Conservation (phyloP, 495 filamentous ascomycete genomes). For the Oidiodendron maius region DNA sequence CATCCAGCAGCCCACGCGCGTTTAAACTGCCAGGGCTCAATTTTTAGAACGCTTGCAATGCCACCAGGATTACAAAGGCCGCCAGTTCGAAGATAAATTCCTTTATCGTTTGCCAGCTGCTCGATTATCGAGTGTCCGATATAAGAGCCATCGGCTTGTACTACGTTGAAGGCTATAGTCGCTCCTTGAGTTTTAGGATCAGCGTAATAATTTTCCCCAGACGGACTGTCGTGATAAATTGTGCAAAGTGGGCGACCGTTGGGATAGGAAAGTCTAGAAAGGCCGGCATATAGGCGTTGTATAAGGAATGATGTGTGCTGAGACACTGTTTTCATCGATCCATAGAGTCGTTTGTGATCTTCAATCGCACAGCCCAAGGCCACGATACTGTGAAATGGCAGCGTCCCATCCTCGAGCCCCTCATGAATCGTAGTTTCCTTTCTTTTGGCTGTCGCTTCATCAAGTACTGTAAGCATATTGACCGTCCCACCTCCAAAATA, state of each 20-base stretch:
- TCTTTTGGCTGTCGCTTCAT: conserved; percentile 61
- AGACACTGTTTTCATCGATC: conserved; percentile 56
- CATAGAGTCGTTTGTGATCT: conserved; percentile 60
- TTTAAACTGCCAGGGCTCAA: conserved; percentile 69
- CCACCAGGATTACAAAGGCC: conserved; percentile 88
- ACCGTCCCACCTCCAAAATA: conserved; percentile 95
- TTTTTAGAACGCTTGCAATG: conserved; percentile 57
- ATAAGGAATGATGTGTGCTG: conserved; percentile 62
- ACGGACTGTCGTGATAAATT: conserved; percentile 51
- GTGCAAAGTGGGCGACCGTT: conserved; percentile 60
- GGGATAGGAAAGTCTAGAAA: conserved; percentile 53
- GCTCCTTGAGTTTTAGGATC: conserved; percentile 56
- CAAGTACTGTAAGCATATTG: conserved; percentile 59
- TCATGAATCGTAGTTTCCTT: conserved; percentile 69
- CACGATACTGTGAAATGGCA: conserved; percentile 81
- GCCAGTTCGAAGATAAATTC: conserved; percentile 76
- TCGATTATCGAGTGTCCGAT: conserved; percentile 75
- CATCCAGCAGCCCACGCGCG: conserved; percentile 73
- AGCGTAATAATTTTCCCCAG: conserved; percentile 32
- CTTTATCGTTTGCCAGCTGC: conserved; percentile 67
- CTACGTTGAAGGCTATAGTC: conserved; percentile 76
- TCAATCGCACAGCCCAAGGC: conserved; percentile 68
- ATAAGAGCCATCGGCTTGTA: conserved; percentile 58
- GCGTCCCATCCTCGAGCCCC: conserved; percentile 78
- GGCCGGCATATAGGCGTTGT: conserved; percentile 45